These are phyloP conservation scores for Fraxinus floribunda DNA, from an alignment of 305 asterid genomes.

Conservation along the genomic window DNA sequence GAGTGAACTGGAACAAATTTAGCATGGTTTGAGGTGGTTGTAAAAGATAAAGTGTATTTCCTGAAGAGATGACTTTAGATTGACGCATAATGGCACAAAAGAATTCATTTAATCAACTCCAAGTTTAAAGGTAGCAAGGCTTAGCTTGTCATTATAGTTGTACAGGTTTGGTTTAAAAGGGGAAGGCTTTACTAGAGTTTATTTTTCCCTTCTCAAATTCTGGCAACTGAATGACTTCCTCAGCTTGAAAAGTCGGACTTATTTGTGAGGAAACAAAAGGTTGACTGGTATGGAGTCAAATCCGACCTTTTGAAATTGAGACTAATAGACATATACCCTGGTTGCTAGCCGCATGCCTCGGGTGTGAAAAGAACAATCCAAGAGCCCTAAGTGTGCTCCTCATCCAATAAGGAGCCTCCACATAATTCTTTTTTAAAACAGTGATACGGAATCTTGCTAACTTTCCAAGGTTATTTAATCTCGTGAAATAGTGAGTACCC, in stretches of 20 bases:
- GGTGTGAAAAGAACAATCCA: neutral
- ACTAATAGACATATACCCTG: neutral
- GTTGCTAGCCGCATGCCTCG: neutral
- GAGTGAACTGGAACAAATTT: neutral
- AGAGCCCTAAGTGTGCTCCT: neutral
- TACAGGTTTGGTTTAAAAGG: neutral
- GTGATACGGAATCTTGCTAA: neutral
- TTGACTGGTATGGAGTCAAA: neutral
- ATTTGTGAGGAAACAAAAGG: neutral
- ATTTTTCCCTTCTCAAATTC: neutral
- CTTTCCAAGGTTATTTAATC: neutral
- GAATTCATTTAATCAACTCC: neutral
- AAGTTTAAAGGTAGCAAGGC: neutral
- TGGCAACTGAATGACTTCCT: neutral
- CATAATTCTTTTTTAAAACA: neutral
- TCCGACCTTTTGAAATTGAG: neutral
- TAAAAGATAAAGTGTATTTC: neutral
- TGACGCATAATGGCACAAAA: neutral
- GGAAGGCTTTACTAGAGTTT: neutral
- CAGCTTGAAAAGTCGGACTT: neutral
- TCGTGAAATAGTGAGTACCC: neutral
- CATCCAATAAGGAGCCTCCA: neutral
- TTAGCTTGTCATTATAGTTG: neutral
- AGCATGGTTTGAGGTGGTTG: neutral
- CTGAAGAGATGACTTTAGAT: neutral